Evolutionary conservation across 176 grass and related monocot species (phyloP).

Genomic region (Echinochloa phyllopogon): DNA sequence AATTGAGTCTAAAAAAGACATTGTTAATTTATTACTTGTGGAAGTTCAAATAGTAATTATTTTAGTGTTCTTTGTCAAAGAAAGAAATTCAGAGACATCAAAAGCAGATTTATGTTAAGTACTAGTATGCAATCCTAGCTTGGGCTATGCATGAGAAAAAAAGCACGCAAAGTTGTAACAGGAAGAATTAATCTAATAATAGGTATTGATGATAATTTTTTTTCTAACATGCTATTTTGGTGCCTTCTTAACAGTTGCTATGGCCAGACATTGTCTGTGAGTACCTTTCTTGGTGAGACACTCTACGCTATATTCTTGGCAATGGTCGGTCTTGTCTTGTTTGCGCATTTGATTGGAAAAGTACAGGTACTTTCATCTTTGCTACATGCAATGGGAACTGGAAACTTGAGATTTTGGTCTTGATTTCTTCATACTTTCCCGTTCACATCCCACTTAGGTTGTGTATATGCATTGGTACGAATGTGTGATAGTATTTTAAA

Average conservation of each 20-base stretch:
- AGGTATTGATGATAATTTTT: neutral
- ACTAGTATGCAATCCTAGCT: slow-evolving; percentile 2
- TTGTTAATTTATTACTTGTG: neutral
- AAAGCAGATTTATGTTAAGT: neutral
- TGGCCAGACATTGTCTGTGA: slow-evolving; percentile 86
- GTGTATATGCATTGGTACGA: neutral
- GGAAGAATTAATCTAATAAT: neutral
- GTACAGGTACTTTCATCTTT: slow-evolving; percentile 72
- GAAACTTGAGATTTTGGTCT: neutral
- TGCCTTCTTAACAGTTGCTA: slow-evolving; percentile 71
- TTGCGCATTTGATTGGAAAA: slow-evolving; percentile 97
- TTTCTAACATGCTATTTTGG: slow-evolving; percentile 13
- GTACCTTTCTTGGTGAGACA: slow-evolving; percentile 96
- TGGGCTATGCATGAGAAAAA: slow-evolving; percentile 11
- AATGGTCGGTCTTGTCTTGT: slow-evolving; percentile 82
- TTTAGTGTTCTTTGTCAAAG: slow-evolving; percentile 2
- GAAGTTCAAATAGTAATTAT: slow-evolving; percentile 8
- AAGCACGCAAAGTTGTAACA: neutral
- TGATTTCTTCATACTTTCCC: neutral
- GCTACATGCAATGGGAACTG: neutral
- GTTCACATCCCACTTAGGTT: neutral
- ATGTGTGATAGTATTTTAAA: slow-evolving; percentile 4
- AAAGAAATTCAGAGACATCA: neutral
- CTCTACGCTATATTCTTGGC: slow-evolving; percentile 92
- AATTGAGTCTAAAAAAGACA: neutral